phyloP scores from a whole-genome alignment of 2,329 filamentous ascomycete genomes.

The Diaporthe citrichinensis region DNA sequence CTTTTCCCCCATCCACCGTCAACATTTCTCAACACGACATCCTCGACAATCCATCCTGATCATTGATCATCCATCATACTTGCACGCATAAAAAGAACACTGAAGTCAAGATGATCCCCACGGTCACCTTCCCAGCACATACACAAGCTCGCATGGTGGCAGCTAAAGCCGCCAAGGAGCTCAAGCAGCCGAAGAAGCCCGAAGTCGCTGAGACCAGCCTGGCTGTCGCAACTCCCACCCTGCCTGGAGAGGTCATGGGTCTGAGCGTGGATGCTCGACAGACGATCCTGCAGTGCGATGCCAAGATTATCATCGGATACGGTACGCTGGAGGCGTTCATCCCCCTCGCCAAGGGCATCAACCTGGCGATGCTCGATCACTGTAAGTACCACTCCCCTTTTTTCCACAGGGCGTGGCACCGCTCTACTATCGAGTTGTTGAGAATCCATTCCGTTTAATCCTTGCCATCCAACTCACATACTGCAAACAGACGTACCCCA shows the following conservation, averaged over 20 bases:
- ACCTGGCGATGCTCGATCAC: background rate
- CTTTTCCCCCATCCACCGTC: background rate
- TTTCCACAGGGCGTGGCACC: too few relatives aligned
- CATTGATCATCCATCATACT: background rate
- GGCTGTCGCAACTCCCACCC: accelerated
- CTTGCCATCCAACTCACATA: too few relatives aligned
- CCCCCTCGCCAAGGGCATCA: background rate
- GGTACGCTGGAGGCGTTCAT: background rate
- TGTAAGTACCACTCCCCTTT: too few relatives aligned
- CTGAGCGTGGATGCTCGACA: background rate
- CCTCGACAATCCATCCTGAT: background rate
- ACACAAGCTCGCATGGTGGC: background rate
- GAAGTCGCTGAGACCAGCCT: background rate
- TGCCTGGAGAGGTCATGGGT: background rate
- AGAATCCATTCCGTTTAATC: too few relatives aligned
- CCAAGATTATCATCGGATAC: background rate
- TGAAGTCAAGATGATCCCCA: too few relatives aligned
- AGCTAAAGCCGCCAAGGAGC: background rate
- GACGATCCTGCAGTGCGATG: background rate
- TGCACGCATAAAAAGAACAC: too few relatives aligned
- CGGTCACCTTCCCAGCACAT: background rate
- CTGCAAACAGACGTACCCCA: background rate
- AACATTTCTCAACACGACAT: background rate
- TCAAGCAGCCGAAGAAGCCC: background rate
- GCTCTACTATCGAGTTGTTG: too few relatives aligned